These are phyloP conservation scores for Xerocomus cyaneibrunnescens DNA, from an alignment of 1,284 basidiomycete genomes.

Conservation along the genomic window DNA sequence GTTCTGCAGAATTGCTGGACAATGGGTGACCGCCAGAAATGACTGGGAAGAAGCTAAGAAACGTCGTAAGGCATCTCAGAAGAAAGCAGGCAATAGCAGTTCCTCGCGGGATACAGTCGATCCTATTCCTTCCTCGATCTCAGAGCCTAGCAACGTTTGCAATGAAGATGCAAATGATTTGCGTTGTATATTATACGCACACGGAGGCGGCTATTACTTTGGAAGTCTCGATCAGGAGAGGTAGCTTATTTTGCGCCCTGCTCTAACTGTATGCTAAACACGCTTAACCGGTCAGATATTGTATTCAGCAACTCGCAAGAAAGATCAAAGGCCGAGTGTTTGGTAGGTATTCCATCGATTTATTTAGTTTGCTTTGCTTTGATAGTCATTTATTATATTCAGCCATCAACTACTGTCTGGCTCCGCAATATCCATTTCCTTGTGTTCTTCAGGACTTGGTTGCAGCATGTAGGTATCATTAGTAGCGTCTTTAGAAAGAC, in stretches of 20 bases:
- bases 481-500: background rate
- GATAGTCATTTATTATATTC: slow-evolving; percentile 13
- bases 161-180: slow-evolving; percentile 80
- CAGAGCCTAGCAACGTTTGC: slow-evolving; percentile 40
- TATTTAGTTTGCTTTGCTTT: background rate
- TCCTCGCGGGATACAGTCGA: too few species aligned
- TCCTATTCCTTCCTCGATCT: slow-evolving; percentile 16
- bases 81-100: slow-evolving; percentile 29
- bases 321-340: slow-evolving; percentile 90
- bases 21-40: slow-evolving; percentile 85
- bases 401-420: slow-evolving; percentile 89
- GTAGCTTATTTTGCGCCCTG: slow-evolving; percentile 31
- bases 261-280: slow-evolving; percentile 14
- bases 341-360: slow-evolving; percentile 43
- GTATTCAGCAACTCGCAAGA: slow-evolving; percentile 83
- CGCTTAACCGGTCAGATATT: slow-evolving; percentile 50
- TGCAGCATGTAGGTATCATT: slow-evolving; percentile 64
- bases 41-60: slow-evolving; percentile 66
- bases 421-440: slow-evolving; percentile 96
- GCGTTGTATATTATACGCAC: slow-evolving; percentile 83
- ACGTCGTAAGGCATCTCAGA: slow-evolving; percentile 48
- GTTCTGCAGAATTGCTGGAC: slow-evolving; percentile 67
- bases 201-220: slow-evolving; percentile 85
- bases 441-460: slow-evolving; percentile 89
- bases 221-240: slow-evolving; percentile 79